Conservation (phyloP, 2,329 filamentous ascomycete genomes). For the Ophiostoma novo-ulmi region DNA sequence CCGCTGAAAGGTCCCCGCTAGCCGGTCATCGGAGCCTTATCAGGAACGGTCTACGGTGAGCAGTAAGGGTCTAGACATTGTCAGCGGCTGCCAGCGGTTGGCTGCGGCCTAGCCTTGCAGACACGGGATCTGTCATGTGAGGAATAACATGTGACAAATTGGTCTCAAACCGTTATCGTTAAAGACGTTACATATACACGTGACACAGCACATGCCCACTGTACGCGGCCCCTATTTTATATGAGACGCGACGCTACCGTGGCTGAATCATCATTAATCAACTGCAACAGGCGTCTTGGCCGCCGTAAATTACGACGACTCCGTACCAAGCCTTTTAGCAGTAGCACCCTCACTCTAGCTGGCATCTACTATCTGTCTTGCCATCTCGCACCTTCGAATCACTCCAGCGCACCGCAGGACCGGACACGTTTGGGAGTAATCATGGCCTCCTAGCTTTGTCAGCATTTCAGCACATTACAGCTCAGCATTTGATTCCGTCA, state of each 20-base stretch:
- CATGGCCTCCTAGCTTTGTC: conserved; percentile 7
- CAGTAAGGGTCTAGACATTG: neutral
- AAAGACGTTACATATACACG: neutral
- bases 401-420: conserved; percentile 12
- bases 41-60: neutral
- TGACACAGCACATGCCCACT: neutral
- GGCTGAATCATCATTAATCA: conserved; percentile 8
- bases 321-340: conserved; percentile 14
- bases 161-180: neutral
- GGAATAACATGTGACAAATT: neutral
- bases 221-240: neutral
- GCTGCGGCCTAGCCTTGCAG: neutral
- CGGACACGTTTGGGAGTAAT: neutral
- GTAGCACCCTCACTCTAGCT: neutral
- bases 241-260: conserved; percentile 9
- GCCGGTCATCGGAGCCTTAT: conserved; percentile 20
- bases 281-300: neutral
- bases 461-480: neutral
- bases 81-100: neutral
- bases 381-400: neutral
- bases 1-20: neutral
- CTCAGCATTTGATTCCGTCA: neutral
- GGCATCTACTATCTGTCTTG: neutral
- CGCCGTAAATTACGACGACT: conserved; percentile 15
- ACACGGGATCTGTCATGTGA: conserved; percentile 5